Conservation (phyloP, 2,329 filamentous ascomycete species). For the Fusarium compactum region DNA sequence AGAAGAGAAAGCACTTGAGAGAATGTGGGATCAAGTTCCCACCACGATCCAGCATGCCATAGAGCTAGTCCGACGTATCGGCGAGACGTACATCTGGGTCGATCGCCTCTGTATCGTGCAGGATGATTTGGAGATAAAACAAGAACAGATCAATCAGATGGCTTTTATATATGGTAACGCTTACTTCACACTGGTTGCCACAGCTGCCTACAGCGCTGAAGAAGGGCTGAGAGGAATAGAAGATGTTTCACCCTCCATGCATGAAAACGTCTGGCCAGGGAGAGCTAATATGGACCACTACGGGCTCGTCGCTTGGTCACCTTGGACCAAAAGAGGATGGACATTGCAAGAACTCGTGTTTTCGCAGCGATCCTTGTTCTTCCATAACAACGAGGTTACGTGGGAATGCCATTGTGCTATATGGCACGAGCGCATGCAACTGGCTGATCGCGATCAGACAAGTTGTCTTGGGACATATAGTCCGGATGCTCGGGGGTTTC, state of each 20-base stretch:
- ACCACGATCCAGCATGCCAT: not conserved
- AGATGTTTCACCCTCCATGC: not conserved
- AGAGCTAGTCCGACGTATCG: not conserved
- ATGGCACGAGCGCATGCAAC: slow-evolving; percentile 2
- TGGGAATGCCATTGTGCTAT: not conserved
- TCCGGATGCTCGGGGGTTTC: not conserved
- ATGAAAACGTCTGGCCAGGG: not conserved
- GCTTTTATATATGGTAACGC: not conserved
- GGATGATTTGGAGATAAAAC: not conserved
- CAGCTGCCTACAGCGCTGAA: not conserved
- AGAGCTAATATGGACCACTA: not conserved
- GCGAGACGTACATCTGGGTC: not conserved
- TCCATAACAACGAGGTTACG: not conserved
- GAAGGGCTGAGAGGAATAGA: not conserved
- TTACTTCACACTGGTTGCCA: not conserved
- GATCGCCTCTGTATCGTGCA: not conserved
- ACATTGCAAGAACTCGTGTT: not conserved
- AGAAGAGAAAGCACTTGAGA: not conserved
- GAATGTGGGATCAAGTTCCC: not conserved
- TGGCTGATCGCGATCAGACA: not conserved
- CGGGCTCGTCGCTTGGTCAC: not conserved
- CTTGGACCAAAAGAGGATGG: not conserved
- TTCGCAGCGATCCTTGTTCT: not conserved
- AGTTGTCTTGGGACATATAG: not conserved
- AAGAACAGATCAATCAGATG: slow-evolving; percentile 1